phyloP scores from a whole-genome alignment of 2,329 filamentous ascomycete genomes.

The Trichoderma koningii region DNA sequence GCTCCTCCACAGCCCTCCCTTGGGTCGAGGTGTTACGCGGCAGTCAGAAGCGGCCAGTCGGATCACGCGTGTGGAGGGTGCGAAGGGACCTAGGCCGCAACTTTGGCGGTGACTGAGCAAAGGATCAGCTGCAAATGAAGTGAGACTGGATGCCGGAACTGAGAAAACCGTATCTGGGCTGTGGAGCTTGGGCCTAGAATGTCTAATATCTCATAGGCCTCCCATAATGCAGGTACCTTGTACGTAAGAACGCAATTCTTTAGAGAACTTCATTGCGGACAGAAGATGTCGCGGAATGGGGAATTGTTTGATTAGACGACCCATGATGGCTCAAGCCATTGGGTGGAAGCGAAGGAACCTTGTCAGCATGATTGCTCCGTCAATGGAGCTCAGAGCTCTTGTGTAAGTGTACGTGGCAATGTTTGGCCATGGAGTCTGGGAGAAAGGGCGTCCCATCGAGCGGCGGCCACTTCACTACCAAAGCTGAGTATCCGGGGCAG shows the following conservation, averaged over 20 bases:
- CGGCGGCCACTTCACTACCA: too few species aligned
- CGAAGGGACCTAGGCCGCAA: constrained; percentile 59
- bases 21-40: constrained; percentile 63
- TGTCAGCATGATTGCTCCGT: background rate
- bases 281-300: background rate
- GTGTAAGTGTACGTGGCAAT: background rate
- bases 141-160: background rate
- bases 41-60: constrained; percentile 57
- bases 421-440: too few species aligned
- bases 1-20: constrained; percentile 39
- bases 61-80: constrained; percentile 64
- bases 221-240: background rate
- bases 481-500: constrained; percentile 42
- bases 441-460: too few species aligned
- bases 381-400: background rate
- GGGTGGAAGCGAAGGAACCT: background rate
- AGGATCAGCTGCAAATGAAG: background rate
- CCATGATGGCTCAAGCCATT: constrained; percentile 17
- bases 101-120: constrained; percentile 15
- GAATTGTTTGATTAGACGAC: constrained; percentile 18
- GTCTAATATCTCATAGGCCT: too few species aligned
- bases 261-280: background rate
- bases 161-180: background rate
- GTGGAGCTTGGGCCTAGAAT: background rate
- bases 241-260: background rate